Base-by-base conservation (phyloP, 2,329 filamentous ascomycete genomes). In the Alternaria novae-zelandiae region DNA sequence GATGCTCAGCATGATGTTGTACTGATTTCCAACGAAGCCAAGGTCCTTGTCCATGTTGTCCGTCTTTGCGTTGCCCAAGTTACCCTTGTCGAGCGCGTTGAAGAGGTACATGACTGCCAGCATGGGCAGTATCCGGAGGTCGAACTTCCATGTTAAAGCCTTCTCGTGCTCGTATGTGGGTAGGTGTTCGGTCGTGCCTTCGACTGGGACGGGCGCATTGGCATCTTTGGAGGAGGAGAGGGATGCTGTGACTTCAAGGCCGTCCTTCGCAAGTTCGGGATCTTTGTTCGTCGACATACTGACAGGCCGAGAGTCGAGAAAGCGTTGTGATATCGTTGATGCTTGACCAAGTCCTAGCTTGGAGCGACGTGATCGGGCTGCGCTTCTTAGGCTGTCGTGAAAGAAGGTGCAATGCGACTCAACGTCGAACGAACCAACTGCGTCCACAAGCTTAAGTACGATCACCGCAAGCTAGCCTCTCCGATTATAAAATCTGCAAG, bases 1-100 rank as follows among this genome's bases (percentile, higher is more conserved):
- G 67, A 94, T 88, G 51, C 69, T 55, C 36, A 93, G 79, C 51
- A 92, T 85, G 26, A 88, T 84, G 74, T 92, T 92, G 80, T 93
- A 92, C 74, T 92, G 85, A 66, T 88, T 85, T 1, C 80, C 77
- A 46, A 84, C 84, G 79, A 93, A 89, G 30, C 86, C 76, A 20
- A 92, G 80, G 70, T 89, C 86, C 23, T 80, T 81, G 57, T 84
- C 82, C 65, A 84, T 75, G 12, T 77, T 76, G 45, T 80, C 81
- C 0, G 82, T 84, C 66, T 83, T 82, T 49, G 82, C 82, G 63
- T 83, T 83, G 7, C 81, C 76, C 7, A 80, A 60, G 45, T 80
- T 80, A 12, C 72, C 74, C 44, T 74, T 74, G 53, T 79, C 73
- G 9, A 78, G 63, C 2, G 72, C 71, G 47, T 86, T 86, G 46